Base-by-base conservation (phyloP, 2,329 filamentous ascomycete genomes). In the Septoria petroselini region DNA sequence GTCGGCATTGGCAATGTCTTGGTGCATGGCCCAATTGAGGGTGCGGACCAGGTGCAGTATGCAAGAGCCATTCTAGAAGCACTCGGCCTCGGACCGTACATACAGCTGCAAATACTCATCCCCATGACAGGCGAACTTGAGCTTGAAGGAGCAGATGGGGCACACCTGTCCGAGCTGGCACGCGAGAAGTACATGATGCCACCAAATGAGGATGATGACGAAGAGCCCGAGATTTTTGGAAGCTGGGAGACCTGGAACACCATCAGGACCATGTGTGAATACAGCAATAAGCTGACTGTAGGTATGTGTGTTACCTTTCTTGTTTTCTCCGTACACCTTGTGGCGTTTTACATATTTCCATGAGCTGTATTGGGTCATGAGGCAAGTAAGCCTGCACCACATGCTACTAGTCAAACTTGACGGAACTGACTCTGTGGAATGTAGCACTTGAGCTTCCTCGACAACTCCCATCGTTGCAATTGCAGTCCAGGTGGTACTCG, bases 241-340 rank as follows among this genome's bases (percentile, higher is more conserved):
- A 79, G 84, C 2, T 98, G 94, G 94, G 91, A 97, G 70, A 85
- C 86, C 1, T 98, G 93, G 93, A 85, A 98, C 67, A 77, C 85
- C 17, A 86, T 98, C 62, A 81, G 93, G 45, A 85, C 84, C 45
- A 76, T 89, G 50, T 96, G 90, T 78, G 86, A 84, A 71, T 97
- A 98, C 71, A 85, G 85, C 69, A 72, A 79, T 49, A 82, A 89
- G 67, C 76, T 98, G 30, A 85, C 83, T 63, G 82, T 96, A 70
- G 88, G 91, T 95, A 84, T 75, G 88, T 60, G 17, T 17, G 14
- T 35, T 19, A 12, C 15, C 17, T 38, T 15, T 29, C 15, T 45
- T 12, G 23, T 30, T 15, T 37, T 39, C 37, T 17, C 25, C 42
- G 37, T 42, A 38, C 44, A 27, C 47, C 14, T 41, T 18, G 11